Conservation (phyloP, 768 basidiomycete species). For the Leucocoprinus birnbaumii region DNA sequence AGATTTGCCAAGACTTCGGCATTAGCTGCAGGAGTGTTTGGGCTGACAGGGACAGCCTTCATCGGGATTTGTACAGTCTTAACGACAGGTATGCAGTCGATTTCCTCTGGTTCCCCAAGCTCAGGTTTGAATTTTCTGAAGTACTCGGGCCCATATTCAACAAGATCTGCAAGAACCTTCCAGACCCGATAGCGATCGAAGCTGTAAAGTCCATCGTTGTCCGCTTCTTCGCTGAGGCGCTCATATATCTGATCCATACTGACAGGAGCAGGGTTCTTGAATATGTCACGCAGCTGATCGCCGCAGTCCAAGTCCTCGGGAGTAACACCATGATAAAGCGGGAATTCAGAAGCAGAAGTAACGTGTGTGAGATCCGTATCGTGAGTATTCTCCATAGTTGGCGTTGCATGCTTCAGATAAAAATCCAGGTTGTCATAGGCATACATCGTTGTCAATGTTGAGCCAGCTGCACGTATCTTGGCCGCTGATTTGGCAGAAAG, state of each 20-base stretch:
- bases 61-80: slow-evolving; percentile 19
- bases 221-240: background rate
- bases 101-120: slow-evolving; percentile 19
- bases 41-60: slow-evolving; percentile 16
- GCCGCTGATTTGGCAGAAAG: background rate
- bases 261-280: background rate
- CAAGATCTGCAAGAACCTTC: background rate
- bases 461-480: background rate
- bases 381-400: slow-evolving; percentile 25
- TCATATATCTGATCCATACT: background rate
- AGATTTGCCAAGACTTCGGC: background rate
- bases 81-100: slow-evolving; percentile 23
- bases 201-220: background rate
- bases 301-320: background rate
- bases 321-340: background rate
- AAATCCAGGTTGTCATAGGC: slow-evolving; percentile 45
- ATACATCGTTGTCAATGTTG: slow-evolving; percentile 12
- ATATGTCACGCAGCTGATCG: background rate
- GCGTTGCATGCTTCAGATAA: slow-evolving; percentile 24
- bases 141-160: background rate
- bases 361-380: background rate
- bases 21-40: background rate
- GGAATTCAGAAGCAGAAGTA: background rate
- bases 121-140: slow-evolving; percentile 18
- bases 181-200: background rate